Percentiles rank a stretch among this genome's conserved stretches.
phyloP scores from a whole-genome alignment of 345 rosid species.

The Brassica rapa region DNA sequence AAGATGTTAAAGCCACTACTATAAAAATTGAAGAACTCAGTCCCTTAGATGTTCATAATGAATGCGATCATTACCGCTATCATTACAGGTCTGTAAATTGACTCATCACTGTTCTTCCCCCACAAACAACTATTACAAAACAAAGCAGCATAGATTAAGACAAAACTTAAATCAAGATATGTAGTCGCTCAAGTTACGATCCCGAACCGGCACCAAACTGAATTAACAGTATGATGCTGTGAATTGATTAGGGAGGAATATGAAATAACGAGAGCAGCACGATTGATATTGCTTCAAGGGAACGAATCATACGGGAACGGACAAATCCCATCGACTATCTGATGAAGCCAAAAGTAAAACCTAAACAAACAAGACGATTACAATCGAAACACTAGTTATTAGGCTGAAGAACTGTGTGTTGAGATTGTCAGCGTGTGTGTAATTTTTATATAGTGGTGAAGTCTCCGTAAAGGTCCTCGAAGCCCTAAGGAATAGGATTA shows the following conservation, averaged over 20 bases:
- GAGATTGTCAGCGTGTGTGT: neutral
- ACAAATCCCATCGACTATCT: slow-evolving; percentile 78
- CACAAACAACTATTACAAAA: too few relatives aligned
- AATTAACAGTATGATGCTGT: neutral
- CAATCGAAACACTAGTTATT: too few relatives aligned
- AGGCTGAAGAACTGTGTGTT: neutral
- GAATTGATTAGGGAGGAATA: neutral
- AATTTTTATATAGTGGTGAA: neutral
- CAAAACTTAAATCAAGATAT: neutral
- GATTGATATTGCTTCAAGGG: slow-evolving; percentile 74
- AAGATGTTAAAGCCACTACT: neutral
- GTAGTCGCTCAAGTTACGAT: slow-evolving; percentile 22
- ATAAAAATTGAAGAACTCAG: slow-evolving; percentile 51
- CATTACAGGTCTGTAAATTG: slow-evolving; percentile 88
- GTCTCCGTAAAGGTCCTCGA: neutral
- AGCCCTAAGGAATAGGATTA: slow-evolving; percentile 21
- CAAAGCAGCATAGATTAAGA: neutral
- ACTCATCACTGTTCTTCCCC: slow-evolving; percentile 62
- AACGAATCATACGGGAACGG: slow-evolving; percentile 81
- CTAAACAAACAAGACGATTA: too few relatives aligned
- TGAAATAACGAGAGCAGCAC: slow-evolving; percentile 49
- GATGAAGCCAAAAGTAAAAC: slow-evolving; percentile 51
- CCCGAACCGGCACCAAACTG: slow-evolving; percentile 14
- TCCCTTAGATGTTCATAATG: slow-evolving; percentile 91
- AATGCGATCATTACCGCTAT: slow-evolving; percentile 82